Base-by-base conservation (phyloP, 2,329 filamentous ascomycete genomes). In the Colletotrichum salicis region DNA sequence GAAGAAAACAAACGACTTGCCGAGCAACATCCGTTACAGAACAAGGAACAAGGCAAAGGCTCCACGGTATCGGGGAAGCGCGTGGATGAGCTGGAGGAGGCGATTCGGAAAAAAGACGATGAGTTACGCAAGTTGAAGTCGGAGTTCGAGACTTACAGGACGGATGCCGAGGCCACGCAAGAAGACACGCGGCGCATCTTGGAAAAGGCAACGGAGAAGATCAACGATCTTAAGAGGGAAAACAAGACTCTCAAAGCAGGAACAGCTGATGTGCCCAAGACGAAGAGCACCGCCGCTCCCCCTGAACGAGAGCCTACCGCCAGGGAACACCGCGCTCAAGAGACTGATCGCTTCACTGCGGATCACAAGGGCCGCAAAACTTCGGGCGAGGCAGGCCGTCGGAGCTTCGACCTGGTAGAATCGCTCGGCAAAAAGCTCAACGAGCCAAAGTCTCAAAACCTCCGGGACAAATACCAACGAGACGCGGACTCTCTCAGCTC, bases 171-270 rank as follows among this genome's bases (percentile, higher is more conserved):
- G 72, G 78, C 83, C 6, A 85, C 86, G 48, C 86, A 88, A n/a
- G 80, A 82, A 10, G 89, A 91, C 71, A 87, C 87, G 4, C 85
- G 87, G 75, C 83, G 86, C 19, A 87, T 90, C 2, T 75, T 91
- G 56, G 84, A 87, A 64, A 86, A 86, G 73, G 88, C 89, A 67
- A 88, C 90, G 70, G 82, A 84, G 51, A 89, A 89, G 78, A 89
- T 91, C 71, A 80, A 84, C 10, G 84, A 87, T 55, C 83, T 91
- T 8, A 88, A 87, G 78, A 87, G 85, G 74, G 86, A 89, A 74
- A 78, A 90, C 51, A 83, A 82, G 70, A 79, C 79, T 1, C 79
- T 90, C 3, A 87, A 86, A 76, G 76, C 73, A 12, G 75, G 74
- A 11, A 70, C 69, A 15, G 73, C 52, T 73, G 67, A 72, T 29